A percentile compares a stretch with the other conserved stretches of the same genome.
Conservation (phyloP, 805 yeast genomes). For the Maudiozyma pseudohumilis region DNA sequence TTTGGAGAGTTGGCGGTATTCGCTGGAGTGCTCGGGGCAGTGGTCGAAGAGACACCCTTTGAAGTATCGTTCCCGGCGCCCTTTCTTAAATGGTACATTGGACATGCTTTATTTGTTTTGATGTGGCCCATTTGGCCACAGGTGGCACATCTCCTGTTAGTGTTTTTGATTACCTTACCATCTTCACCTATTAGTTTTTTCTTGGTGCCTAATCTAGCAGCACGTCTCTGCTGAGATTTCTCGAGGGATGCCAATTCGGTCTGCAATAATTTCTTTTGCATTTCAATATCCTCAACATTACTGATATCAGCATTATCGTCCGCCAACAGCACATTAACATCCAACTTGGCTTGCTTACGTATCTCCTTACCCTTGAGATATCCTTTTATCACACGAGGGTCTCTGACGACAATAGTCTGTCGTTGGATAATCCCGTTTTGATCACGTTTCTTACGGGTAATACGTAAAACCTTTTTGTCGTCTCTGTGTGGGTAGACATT, state of each 20-base stretch:
- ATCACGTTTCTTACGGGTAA: slow-evolving; percentile 73
- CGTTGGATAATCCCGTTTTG: slow-evolving; percentile 80
- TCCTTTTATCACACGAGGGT: slow-evolving; percentile 79
- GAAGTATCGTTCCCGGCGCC: background rate
- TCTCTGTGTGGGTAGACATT: slow-evolving; percentile 20
- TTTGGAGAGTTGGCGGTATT: background rate
- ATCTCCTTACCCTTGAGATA: slow-evolving; percentile 64
- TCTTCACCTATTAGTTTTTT: slow-evolving; percentile 21
- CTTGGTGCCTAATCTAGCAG: slow-evolving; percentile 45
- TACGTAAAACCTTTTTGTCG: slow-evolving; percentile 40
- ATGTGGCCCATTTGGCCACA: slow-evolving; percentile 96
- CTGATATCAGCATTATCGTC: slow-evolving; percentile 31
- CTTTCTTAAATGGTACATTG: slow-evolving; percentile 48
- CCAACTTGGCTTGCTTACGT: slow-evolving; percentile 54
- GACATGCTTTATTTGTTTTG: slow-evolving; percentile 81
- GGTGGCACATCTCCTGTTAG: slow-evolving; percentile 77
- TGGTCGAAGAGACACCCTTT: background rate
- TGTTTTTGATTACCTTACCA: slow-evolving; percentile 28
- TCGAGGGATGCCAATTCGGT: slow-evolving; percentile 77
- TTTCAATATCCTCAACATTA: slow-evolving; percentile 73
- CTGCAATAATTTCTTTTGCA: slow-evolving; percentile 66
- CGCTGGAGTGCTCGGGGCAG: background rate
- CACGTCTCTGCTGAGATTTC: slow-evolving; percentile 60
- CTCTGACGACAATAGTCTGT: slow-evolving; percentile 64
- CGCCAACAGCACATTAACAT: slow-evolving; percentile 35